Conservation (phyloP, 192 early-diverging fungal genomes). For the Coemansia sp. region DNA sequence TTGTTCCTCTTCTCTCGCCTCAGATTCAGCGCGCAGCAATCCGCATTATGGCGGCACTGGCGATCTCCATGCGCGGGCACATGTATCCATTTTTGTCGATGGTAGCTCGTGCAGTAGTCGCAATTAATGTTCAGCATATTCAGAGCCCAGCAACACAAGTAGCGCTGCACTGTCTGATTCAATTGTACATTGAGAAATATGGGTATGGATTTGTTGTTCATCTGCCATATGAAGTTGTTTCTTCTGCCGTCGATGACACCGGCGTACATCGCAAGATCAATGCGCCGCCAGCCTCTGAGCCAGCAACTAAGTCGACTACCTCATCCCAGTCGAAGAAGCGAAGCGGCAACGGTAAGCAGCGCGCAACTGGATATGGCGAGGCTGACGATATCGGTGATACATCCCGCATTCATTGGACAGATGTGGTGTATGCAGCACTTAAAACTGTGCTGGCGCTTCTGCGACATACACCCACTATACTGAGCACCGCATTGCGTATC, state of each 20-base stretch:
- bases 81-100: slow-evolving; percentile 41
- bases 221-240: slow-evolving; percentile 40
- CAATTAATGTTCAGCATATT: slow-evolving; percentile 23
- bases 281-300: background rate
- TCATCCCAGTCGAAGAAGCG: slow-evolving; percentile 30
- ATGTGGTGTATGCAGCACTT: slow-evolving; percentile 23
- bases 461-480: slow-evolving; percentile 25
- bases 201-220: slow-evolving; percentile 42
- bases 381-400: slow-evolving; percentile 2
- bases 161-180: slow-evolving; percentile 35
- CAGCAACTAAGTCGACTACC: background rate
- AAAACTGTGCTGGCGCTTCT: slow-evolving; percentile 22
- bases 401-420: slow-evolving; percentile 32
- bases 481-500: slow-evolving; percentile 29
- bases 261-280: slow-evolving; percentile 19
- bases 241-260: slow-evolving; percentile 18
- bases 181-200: slow-evolving; percentile 37
- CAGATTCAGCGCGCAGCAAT: slow-evolving; percentile 45
- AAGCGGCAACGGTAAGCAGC: slow-evolving; percentile 21
- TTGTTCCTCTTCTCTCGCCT: slow-evolving; percentile 39
- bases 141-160: slow-evolving; percentile 28
- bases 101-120: slow-evolving; percentile 31
- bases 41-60: slow-evolving; percentile 38
- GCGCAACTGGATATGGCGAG: slow-evolving; percentile 6
- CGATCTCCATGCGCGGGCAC: slow-evolving; percentile 28